Base-by-base conservation (phyloP, 2,329 filamentous ascomycete species). In the Aspergillus luchuensis region DNA sequence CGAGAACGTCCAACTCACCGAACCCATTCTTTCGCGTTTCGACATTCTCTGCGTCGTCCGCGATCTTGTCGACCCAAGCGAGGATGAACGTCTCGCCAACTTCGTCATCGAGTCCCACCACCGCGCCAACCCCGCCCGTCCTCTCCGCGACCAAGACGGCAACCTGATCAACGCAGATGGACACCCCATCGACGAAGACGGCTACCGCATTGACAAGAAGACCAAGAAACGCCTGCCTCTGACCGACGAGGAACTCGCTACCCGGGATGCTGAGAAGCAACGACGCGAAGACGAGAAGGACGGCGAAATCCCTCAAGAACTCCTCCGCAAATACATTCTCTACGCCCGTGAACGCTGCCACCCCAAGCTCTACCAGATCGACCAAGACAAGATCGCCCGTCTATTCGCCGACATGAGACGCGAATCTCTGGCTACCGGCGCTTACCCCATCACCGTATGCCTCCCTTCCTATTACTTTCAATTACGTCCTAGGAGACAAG, bases 11-110 rank as follows among this genome's bases (percentile, higher is more conserved):
- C 91, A 99, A 73, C 84, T 99, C 57, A 99, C 95, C 0, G 95
- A 99, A 77, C 95, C 95, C 53, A 99, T 99, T 70, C 77, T 99
- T 73, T 98, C 94, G 11, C 94, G 95, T 85, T 99, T 99, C 74
- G 95, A 99, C 68, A 96, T 99, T 66, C 85, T 99, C 7, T 97
- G 92, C 72, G 95, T 99, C 6, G 94, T 99, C 15, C 89, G 95
- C 52, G 95, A 99, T 74, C 96, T 92, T 0, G 95, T 98, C 5
- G 93, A 98, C 69, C 94, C 95, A 0, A 84, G 80, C 13, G 93
- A 98, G 76, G 95, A 99, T 68, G 95, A 98, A 79, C 88, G 94
- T 21, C 84, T 99, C 5, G 95, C 95, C 5, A 90, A 89, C 58
- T 99, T 99, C 75, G 96, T 99, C 53, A 92, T 99, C 55, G 91